These are phyloP conservation scores for Rutstroemia sp. DNA, from an alignment of 2,329 filamentous ascomycete species.

Conservation along the genomic window DNA sequence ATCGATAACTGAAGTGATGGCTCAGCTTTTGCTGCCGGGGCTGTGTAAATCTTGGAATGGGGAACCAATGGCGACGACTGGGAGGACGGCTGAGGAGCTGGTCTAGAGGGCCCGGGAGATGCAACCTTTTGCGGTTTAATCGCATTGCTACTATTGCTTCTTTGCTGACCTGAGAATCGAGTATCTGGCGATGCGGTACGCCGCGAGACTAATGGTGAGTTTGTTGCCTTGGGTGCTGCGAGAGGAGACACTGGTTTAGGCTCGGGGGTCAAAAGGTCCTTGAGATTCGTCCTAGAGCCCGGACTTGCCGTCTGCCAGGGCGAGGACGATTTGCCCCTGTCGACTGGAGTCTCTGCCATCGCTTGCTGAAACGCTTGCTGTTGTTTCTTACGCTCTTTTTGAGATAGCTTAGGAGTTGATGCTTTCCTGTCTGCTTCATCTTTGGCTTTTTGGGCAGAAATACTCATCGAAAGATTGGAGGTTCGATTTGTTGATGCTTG, in stretches of 20 bases:
- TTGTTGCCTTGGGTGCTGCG: constrained; percentile 21
- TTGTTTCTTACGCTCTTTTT: constrained; percentile 85
- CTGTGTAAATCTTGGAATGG: constrained; percentile 55
- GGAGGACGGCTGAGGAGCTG: constrained; percentile 16
- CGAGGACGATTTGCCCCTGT: constrained; percentile 34
- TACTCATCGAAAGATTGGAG: constrained; percentile 42
- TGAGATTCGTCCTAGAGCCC: constrained; percentile 42
- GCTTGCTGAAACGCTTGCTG: constrained; percentile 42
- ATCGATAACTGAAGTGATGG: constrained; percentile 65
- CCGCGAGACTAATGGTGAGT: constrained; percentile 32
- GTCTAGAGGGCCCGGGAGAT: constrained; percentile 12
- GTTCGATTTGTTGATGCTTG: constrained; percentile 50
- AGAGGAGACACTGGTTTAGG: constrained; percentile 25
- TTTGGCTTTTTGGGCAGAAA: constrained; percentile 42
- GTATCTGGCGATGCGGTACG: constrained; percentile 56
- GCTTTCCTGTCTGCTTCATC: constrained; percentile 30
- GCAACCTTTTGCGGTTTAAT: constrained; percentile 12
- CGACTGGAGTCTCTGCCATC: constrained; percentile 32
- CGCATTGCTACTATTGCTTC: constrained; percentile 12
- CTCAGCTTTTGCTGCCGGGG: constrained; percentile 52
- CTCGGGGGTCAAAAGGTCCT: constrained; percentile 38
- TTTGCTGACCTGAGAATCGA: constrained; percentile 50
- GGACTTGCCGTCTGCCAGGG: constrained; percentile 60
- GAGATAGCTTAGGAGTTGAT: constrained; percentile 61
- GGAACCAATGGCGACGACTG: constrained; percentile 39